Evolutionary conservation across 805 yeast species (phyloP).

Genomic region (Hanseniaspora nectarophila): DNA sequence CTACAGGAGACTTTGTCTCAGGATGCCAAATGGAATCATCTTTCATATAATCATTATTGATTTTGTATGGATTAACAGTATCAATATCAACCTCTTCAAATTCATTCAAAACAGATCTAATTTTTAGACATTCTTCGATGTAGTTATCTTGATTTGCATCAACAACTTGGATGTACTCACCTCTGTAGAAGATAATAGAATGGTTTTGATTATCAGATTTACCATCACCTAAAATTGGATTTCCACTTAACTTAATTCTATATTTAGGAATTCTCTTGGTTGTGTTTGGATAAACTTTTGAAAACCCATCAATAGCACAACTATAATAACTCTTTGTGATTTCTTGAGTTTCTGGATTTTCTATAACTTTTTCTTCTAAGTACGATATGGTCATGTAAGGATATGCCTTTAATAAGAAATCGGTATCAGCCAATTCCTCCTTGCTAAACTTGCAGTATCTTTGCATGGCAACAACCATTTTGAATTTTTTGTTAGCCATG

Average conservation of each 20-base stretch:
- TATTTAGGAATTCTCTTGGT: conserved; percentile 50
- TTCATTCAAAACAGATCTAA: conserved; percentile 76
- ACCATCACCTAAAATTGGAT: conserved; percentile 93
- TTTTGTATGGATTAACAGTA: conserved; percentile 43
- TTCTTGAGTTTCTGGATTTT: conserved; percentile 19
- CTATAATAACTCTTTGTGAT: conserved; percentile 39
- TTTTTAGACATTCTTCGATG: conserved; percentile 84
- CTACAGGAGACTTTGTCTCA: conserved; percentile 45
- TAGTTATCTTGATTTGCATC: conserved; percentile 97
- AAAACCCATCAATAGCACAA: conserved; percentile 53
- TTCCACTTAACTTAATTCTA: conserved; percentile 72
- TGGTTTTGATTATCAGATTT: conserved; percentile 92
- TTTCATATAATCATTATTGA: conserved; percentile 39
- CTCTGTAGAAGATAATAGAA: conserved; percentile 74
- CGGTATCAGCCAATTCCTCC: conserved; percentile 58
- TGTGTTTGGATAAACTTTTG: conserved; percentile 37
- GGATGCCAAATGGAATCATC: conserved; percentile 11
- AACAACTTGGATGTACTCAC: conserved; percentile 86
- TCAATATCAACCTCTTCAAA: conserved; percentile 66
- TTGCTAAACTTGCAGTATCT: conserved; percentile 52
- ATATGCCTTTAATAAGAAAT: conserved; percentile 54
- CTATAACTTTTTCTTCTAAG: conserved; percentile 35
- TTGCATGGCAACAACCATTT: conserved; percentile 79
- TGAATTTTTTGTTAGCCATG: conserved; percentile 70
- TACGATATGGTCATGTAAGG: conserved; percentile 53